Conservation (phyloP, 2,329 filamentous ascomycete genomes). For the Fusarium chlamydosporum region DNA sequence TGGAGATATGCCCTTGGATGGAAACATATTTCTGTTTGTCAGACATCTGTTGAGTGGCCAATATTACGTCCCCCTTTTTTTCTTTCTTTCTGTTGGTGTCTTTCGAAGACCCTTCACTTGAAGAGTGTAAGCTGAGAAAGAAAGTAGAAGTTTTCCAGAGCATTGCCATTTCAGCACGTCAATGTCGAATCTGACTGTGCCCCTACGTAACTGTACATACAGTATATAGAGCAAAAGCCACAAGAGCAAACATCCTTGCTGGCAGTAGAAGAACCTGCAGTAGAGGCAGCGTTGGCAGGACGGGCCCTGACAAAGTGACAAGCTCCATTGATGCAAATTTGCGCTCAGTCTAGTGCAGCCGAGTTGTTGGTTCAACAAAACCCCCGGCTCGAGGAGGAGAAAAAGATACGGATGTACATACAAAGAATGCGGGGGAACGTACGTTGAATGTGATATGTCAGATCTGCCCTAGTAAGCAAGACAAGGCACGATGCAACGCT, state of each 20-base stretch:
- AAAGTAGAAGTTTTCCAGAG: slow-evolving; percentile 6
- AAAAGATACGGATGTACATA: slow-evolving; percentile 11
- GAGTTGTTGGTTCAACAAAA: slow-evolving; percentile 29
- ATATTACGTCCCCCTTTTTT: slow-evolving; percentile 17
- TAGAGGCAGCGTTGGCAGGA: slow-evolving; percentile 34
- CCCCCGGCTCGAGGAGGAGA: slow-evolving; percentile 3
- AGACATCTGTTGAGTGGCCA: slow-evolving; percentile 19
- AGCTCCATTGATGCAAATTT: slow-evolving; percentile 27
- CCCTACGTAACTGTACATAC: slow-evolving; percentile 25
- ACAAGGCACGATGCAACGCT: slow-evolving; percentile 46
- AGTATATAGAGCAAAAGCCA: not conserved
- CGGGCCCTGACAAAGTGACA: slow-evolving; percentile 31
- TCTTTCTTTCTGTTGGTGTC: not conserved
- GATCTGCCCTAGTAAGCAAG: slow-evolving; percentile 42
- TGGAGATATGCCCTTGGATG: slow-evolving; percentile 22
- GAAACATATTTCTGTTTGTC: slow-evolving; percentile 36
- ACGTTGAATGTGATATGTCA: slow-evolving; percentile 45
- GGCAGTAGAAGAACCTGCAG: slow-evolving; percentile 43
- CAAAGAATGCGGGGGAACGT: slow-evolving; percentile 48
- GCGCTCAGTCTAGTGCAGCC: slow-evolving; percentile 21
- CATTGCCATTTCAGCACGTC: not conserved
- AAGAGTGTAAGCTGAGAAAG: slow-evolving; percentile 15
- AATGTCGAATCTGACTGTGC: slow-evolving; percentile 17
- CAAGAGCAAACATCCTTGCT: slow-evolving; percentile 32
- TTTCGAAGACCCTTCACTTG: slow-evolving; percentile 19